Conservation (phyloP, 345 rosid species). For the Luvunga scandens region DNA sequence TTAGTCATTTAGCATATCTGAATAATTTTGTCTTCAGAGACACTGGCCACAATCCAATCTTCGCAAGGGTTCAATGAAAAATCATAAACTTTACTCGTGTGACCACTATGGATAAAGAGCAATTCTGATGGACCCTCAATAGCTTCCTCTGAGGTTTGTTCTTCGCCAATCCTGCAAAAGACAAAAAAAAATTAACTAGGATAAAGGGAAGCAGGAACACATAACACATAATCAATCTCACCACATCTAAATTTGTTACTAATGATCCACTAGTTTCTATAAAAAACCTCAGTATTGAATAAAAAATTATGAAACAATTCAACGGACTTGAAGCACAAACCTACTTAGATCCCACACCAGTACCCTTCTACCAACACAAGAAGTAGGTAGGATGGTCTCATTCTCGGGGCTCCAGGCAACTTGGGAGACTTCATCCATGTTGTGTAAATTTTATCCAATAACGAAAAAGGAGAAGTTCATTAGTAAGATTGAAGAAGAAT, state of each 20-base stretch:
- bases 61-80: conserved; percentile 99
- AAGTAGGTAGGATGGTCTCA: conserved; percentile 95
- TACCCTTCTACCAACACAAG: conserved; percentile 97
- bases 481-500: background rate
- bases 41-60: conserved; percentile 93
- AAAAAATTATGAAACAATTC: too few relatives aligned
- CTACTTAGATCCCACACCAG: conserved; percentile 99
- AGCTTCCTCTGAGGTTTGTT: conserved; percentile 77
- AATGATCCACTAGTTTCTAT: too few relatives aligned
- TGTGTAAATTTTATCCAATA: background rate
- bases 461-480: background rate
- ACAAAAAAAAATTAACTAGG: background rate
- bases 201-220: background rate
- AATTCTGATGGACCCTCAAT: conserved; percentile 98
- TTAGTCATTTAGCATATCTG: conserved; percentile 99
- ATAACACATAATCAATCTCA: too few relatives aligned
- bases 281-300: too few relatives aligned
- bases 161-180: conserved; percentile 60
- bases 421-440: conserved; percentile 97
- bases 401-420: conserved; percentile 97
- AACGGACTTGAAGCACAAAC: conserved; percentile 30
- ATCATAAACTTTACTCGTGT: conserved; percentile 94
- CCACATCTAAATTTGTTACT: background rate
- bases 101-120: conserved; percentile 97
- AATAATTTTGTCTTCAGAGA: conserved; percentile 95